Conservation (phyloP, 441 rosid species). For the Gossypium schwendimanii region DNA sequence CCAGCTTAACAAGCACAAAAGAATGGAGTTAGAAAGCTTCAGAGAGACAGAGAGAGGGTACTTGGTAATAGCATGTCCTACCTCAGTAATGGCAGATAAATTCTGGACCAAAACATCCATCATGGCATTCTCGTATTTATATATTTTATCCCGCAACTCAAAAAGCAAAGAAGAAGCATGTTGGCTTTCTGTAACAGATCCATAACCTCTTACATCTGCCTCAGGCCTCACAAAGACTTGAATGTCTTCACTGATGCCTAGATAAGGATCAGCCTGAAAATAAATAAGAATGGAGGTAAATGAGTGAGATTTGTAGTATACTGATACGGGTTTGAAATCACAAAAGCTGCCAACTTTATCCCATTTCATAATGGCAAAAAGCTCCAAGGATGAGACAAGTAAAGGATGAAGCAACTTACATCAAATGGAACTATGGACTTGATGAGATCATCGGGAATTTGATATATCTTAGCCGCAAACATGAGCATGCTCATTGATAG, state of each 20-base stretch:
- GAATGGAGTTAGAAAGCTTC: slow-evolving; percentile 14
- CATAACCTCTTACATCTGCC: slow-evolving; percentile 57
- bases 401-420: slow-evolving; percentile 37
- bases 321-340: background rate
- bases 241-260: slow-evolving; percentile 58
- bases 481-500: slow-evolving; percentile 66
- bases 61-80: slow-evolving; percentile 19
- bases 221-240: slow-evolving; percentile 65
- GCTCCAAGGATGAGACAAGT: background rate
- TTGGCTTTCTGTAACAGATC: slow-evolving; percentile 58
- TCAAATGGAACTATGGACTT: slow-evolving; percentile 45
- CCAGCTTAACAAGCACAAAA: slow-evolving; percentile 41
- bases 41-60: background rate
- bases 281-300: background rate
- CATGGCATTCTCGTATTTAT: slow-evolving; percentile 40
- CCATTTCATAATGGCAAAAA: background rate
- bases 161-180: slow-evolving; percentile 46
- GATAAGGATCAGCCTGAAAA: slow-evolving; percentile 78
- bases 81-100: slow-evolving; percentile 58
- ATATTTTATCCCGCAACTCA: slow-evolving; percentile 46
- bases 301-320: background rate
- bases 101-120: slow-evolving; percentile 41
- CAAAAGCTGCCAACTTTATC: background rate
- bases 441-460: slow-evolving; percentile 53
- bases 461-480: slow-evolving; percentile 72